These are phyloP conservation scores for Mycosphaerelloides madeirae DNA, from an alignment of 2,329 filamentous ascomycete species.

Conservation along the genomic window DNA sequence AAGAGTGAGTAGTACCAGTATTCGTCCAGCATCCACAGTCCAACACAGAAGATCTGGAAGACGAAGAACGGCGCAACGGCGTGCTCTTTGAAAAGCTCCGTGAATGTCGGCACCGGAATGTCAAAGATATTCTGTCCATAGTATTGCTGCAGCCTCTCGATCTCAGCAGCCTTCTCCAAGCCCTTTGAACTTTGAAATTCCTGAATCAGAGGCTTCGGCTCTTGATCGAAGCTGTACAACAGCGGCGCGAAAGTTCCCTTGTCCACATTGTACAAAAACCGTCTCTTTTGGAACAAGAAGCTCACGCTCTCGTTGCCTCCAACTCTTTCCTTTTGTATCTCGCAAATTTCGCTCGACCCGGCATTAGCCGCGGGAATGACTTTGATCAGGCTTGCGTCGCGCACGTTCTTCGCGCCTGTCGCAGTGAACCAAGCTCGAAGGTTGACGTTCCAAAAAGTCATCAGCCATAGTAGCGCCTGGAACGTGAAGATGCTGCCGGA, in stretches of 20 bases:
- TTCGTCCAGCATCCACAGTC: conserved; percentile 96
- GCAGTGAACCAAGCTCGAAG: conserved; percentile 78
- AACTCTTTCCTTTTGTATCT: conserved; percentile 69
- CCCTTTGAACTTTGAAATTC: conserved; percentile 77
- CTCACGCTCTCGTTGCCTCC: conserved; percentile 73
- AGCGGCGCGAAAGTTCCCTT: conserved; percentile 75
- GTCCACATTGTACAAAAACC: conserved; percentile 76
- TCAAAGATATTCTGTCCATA: conserved; percentile 97
- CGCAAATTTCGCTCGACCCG: conserved; percentile 81
- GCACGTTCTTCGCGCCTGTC: conserved; percentile 62
- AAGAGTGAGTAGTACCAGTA: conserved; percentile 99
- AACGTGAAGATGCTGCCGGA: conserved; percentile 78
- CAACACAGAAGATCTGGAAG: conserved; percentile 98
- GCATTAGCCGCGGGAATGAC: conserved; percentile 86
- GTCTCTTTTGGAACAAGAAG: conserved; percentile 96
- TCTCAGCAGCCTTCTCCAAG: conserved; percentile 66
- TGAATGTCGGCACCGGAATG: conserved; percentile 92
- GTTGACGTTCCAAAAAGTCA: conserved; percentile 96
- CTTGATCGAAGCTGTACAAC: conserved; percentile 74
- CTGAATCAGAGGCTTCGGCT: conserved; percentile 74
- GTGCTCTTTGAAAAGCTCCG: conserved; percentile 95
- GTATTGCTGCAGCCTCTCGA: conserved; percentile 78
- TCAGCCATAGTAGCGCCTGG: conserved; percentile 87
- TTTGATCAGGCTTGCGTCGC: conserved; percentile 81
- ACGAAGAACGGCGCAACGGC: conserved; percentile 98